Base-by-base conservation (phyloP, 345 rosid species). In the Acer saccharum region DNA sequence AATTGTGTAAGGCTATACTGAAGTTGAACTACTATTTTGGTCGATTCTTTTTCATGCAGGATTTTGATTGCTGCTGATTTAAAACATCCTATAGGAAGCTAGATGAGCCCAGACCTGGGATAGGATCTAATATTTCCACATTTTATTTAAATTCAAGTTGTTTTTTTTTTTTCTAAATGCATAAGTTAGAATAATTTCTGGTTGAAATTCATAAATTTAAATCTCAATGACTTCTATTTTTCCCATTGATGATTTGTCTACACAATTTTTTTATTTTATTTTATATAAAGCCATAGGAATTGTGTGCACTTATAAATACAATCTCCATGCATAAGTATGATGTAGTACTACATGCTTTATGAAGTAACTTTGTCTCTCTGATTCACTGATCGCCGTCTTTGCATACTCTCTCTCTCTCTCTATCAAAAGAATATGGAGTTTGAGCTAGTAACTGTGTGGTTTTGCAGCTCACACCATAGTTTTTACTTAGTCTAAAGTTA, bases 1-100 rank as follows among this genome's bases (percentile, higher is more conserved):
- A 92, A 92, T 32, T 92, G 94, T 77, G 96, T 92, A 90, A 88
- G 96, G 71, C 68, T 78, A 65, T 78, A 65, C 73, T 41, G 57
- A 60, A 44, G 73, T 68, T 75, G 32, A 52, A 23, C n/a, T 65
- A 48, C 32, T 7, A 10, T 39, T 65, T 65, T 7, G 48, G 13
- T 66, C 10, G 23, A 50, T 41, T 18, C 14, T 67, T 20, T 39
- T 32, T 69, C 68, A 9, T 16, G 60, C 43, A 46, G 44, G 5
- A 14, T 39, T 77, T 77, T 32, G 76, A 20, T 25, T 63, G 60
- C 60, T 72, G 13, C n/a, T 39, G 35, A 13, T 58, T 62, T 9
- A 9, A 71, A 48, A 29, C 43, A 41, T 20, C 50, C 3, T 16
- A 58, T 21, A 21, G 21, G 76, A 72, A 72, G 17, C 55, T 35